Conservation (phyloP, 139 green algal species). For the Tetradesmus obliquus region DNA sequence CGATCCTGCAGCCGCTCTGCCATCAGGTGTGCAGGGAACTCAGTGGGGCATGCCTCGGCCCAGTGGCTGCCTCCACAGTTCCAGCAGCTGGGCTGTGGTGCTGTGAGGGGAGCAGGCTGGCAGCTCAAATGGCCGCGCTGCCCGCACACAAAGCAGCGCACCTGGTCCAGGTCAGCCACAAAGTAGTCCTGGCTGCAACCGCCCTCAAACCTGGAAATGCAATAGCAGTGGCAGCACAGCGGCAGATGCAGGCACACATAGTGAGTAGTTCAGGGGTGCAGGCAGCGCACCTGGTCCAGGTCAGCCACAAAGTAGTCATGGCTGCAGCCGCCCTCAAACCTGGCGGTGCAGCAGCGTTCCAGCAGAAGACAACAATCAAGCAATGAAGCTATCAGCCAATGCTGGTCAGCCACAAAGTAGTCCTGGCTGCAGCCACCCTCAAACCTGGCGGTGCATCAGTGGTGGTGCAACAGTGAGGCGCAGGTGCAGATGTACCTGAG, state of each 20-base stretch:
- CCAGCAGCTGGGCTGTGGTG: constrained; percentile 55
- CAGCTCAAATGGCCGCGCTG: constrained; percentile 75
- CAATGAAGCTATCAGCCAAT: too few species aligned
- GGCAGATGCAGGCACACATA: not conserved
- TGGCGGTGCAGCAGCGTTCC: not conserved
- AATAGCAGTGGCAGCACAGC: not conserved
- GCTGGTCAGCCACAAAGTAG: constrained; percentile 65
- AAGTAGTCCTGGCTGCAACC: constrained; percentile 69
- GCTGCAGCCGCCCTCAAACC: constrained; percentile 71
- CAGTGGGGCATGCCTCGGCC: constrained; percentile 59
- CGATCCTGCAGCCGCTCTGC: constrained; percentile 52
- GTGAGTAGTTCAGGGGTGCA: not conserved
- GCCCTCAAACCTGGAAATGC: constrained; percentile 62
- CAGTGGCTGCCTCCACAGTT: constrained; percentile 74
- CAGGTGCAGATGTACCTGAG: not conserved
- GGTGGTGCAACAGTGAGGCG: not conserved
- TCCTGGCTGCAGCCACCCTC: constrained; percentile 66
- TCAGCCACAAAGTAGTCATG: constrained; percentile 69
- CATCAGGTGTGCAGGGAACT: constrained; percentile 51
- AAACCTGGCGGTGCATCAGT: constrained; percentile 50
- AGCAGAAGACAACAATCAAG: too few species aligned
- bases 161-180: constrained; percentile 63
- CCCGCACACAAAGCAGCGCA: constrained; percentile 78
- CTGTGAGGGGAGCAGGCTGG: constrained; percentile 38
- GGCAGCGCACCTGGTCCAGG: constrained; percentile 71